Evolutionary conservation across 345 rosid species (phyloP).

Genomic region (Corchorus olitorius): DNA sequence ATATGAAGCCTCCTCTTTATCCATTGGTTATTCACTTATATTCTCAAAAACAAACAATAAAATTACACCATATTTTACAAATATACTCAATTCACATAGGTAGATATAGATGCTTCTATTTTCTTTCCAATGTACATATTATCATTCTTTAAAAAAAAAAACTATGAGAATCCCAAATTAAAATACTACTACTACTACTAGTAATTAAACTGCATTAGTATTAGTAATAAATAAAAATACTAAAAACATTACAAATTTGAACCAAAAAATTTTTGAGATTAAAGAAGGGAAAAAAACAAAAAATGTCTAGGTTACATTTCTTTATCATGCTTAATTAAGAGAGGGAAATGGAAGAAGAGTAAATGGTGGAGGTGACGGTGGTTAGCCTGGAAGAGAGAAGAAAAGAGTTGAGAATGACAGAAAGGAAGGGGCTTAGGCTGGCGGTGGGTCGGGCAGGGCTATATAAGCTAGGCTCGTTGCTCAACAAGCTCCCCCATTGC

Average conservation of each 20-base stretch:
- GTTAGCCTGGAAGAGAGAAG: conserved; percentile 15
- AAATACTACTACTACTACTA: background rate
- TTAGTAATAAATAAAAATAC: too few species aligned
- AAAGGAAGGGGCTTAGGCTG: background rate
- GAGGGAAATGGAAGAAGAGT: background rate
- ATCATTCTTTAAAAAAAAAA: background rate
- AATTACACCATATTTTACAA: background rate
- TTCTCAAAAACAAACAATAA: background rate
- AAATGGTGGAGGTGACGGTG: conserved; percentile 26
- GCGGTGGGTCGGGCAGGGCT: conserved; percentile 2
- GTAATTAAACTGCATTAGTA: too few species aligned
- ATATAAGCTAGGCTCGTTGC: conserved; percentile 35
- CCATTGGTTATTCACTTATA: background rate
- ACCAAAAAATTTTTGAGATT: background rate
- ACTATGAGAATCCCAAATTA: background rate
- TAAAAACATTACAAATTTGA: background rate
- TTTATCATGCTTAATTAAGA: conserved; percentile 3
- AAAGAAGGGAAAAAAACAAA: background rate
- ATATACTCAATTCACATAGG: background rate
- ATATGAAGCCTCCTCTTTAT: background rate
- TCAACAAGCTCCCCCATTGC: conserved; percentile 33
- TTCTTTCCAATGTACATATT: background rate
- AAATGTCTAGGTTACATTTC: background rate
- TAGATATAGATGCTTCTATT: background rate
- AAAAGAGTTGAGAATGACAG: background rate